phyloP scores from a whole-genome alignment of 495 filamentous ascomycete genomes.

The Aspergillus asperescens region DNA sequence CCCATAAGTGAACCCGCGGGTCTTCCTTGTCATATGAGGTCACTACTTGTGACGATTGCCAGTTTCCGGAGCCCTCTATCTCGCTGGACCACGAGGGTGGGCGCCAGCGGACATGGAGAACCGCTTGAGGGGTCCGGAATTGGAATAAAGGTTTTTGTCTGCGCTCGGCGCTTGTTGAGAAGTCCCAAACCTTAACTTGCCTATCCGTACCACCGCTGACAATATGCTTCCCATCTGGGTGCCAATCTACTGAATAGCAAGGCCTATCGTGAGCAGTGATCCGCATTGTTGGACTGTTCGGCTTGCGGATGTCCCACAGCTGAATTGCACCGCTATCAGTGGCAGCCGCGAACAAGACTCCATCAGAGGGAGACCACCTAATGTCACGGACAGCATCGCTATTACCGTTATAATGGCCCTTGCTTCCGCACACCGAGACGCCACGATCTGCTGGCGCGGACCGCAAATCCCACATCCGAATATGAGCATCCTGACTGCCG shows the following conservation, averaged over 20 bases:
- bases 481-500: slow-evolving; percentile 86
- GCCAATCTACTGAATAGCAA: slow-evolving; percentile 86
- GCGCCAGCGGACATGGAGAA: slow-evolving; percentile 79
- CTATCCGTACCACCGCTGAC: slow-evolving; percentile 79
- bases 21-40: slow-evolving; percentile 64
- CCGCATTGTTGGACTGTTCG: slow-evolving; percentile 55
- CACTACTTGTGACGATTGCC: slow-evolving; percentile 64
- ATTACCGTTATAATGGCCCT: slow-evolving; percentile 54
- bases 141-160: slow-evolving; percentile 67
- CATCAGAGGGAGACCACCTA: slow-evolving; percentile 83
- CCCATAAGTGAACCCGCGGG: slow-evolving; percentile 80
- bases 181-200: slow-evolving; percentile 87
- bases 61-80: slow-evolving; percentile 54
- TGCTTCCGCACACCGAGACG: slow-evolving; percentile 50
- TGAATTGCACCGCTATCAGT: slow-evolving; percentile 80
- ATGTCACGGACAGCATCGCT: slow-evolving; percentile 80
- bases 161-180: slow-evolving; percentile 69
- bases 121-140: slow-evolving; percentile 59
- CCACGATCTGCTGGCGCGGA: slow-evolving; percentile 45
- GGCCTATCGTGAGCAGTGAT: slow-evolving; percentile 80
- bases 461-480: slow-evolving; percentile 74
- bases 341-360: slow-evolving; percentile 78
- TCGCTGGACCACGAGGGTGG: slow-evolving; percentile 70
- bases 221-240: slow-evolving; percentile 87
- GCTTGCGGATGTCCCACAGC: slow-evolving; percentile 62